phyloP scores from a whole-genome alignment of 1,284 basidiomycete species.

The Butyriboletus regius region DNA sequence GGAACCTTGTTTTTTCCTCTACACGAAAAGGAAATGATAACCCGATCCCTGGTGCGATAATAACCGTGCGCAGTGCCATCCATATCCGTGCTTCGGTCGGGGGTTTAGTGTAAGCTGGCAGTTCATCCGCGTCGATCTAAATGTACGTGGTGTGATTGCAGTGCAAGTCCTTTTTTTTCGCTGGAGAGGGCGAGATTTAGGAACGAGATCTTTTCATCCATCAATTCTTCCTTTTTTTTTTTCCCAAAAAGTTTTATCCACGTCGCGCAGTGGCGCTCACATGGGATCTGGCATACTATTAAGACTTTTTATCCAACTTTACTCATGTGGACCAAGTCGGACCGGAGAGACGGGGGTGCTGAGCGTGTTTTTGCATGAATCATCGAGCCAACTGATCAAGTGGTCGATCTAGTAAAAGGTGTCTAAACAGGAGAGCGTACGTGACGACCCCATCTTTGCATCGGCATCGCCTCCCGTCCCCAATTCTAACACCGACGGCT shows the following conservation, averaged over 20 bases:
- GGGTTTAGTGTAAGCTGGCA: background rate
- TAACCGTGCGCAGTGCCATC: constrained; percentile 1
- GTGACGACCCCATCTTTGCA: background rate
- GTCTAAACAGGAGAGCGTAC: constrained; percentile 8
- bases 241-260: constrained; percentile 3
- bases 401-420: constrained; percentile 8
- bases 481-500: background rate
- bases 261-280: constrained; percentile 1
- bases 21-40: constrained; percentile 2
- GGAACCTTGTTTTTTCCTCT: constrained; percentile 26
- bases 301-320: no score
- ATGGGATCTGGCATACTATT: background rate
- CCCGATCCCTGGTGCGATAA: constrained; percentile 5
- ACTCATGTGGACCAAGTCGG: background rate
- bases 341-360: background rate
- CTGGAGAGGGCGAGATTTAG: constrained; percentile 14
- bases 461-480: background rate
- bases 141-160: constrained; percentile 4
- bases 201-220: constrained; percentile 9
- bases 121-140: constrained; percentile 13
- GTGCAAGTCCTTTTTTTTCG: background rate
- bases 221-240: background rate
- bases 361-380: background rate
- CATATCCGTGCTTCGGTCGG: constrained; percentile 3
- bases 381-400: constrained; percentile 9